phyloP scores from a whole-genome alignment of 495 filamentous ascomycete species.

The Aspergillus haitiensis region DNA sequence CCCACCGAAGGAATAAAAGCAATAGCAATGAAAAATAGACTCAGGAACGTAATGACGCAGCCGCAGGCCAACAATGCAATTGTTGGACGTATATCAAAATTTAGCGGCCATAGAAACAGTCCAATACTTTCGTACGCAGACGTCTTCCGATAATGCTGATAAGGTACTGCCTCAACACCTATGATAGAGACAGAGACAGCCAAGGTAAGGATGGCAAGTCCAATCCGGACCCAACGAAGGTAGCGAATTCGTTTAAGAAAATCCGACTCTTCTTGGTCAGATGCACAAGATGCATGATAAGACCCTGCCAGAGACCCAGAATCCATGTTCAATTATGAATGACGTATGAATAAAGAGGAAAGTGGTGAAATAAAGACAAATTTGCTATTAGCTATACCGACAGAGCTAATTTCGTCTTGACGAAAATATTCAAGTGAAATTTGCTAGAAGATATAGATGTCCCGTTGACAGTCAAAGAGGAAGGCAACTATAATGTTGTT shows the following conservation, averaged over 20 bases:
- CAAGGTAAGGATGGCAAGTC: constrained; percentile 37
- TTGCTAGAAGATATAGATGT: too few relatives aligned
- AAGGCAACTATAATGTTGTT: not conserved
- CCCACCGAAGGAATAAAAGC: constrained; percentile 49
- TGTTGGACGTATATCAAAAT: constrained; percentile 49
- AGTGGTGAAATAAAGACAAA: not conserved
- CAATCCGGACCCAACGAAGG: constrained; percentile 42
- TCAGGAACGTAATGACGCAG: constrained; percentile 40
- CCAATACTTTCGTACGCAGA: constrained; percentile 35
- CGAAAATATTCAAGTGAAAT: too few relatives aligned
- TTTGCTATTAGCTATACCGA: not conserved
- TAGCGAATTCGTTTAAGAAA: constrained; percentile 41
- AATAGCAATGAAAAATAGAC: constrained; percentile 41
- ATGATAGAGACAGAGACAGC: constrained; percentile 39
- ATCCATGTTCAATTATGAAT: constrained; percentile 27
- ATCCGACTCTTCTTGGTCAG: constrained; percentile 38
- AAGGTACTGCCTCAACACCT: constrained; percentile 42
- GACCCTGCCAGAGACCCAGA: constrained; percentile 31
- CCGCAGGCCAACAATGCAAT: constrained; percentile 47
- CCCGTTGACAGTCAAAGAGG: not conserved
- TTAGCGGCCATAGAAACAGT: constrained; percentile 52
- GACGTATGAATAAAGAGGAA: constrained; percentile 9
- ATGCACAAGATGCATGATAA: constrained; percentile 32
- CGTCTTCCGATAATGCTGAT: constrained; percentile 44
- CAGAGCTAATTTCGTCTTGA: not conserved